Evolutionary conservation across 257 asterid species (phyloP), one percentile per base, ranked within the genome.

Genomic region (Nicotiana noctiflora): DNA sequence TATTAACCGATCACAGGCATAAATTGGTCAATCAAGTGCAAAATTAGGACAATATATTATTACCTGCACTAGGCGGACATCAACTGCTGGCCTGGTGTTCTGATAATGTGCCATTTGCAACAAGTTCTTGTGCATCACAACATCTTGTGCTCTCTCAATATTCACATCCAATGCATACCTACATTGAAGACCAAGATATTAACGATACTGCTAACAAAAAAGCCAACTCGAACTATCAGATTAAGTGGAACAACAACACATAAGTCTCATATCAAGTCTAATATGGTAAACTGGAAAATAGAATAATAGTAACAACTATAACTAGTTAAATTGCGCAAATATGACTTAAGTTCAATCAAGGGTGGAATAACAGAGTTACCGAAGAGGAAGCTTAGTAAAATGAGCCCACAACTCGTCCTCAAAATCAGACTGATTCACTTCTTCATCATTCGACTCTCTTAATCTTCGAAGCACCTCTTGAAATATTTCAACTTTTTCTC

Each of bases 341-440:
- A 34, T 6, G 6, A 34, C 44, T 34, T 34, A 34, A 34, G 1
- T 34, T 6, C 4, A 4, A 32, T 4, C 37, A 0, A 0, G 44
- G 44, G 44, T 1, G 1, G 2, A 5, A 1, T 34, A 8, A 75
- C 55, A 18, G 46, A 74, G 19, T 37, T 89, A 93, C 98, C 98
- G 89, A 34, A 88, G 90, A 15, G 98, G 91, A 52, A 94, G 92
- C 85, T 83, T 87, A 75, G 79, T 81, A 78, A 94, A 93, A 82
- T 94, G 98, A 81, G 88, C 87, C 98, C 98, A 94, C 81, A 94
- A 87, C 52, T 93, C 96, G 83, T 93, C 98, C 83, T 89, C 96
- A 86, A 93, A 93, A 31, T 89, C 96, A 31, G 91, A 90, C 75
- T 85, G 92, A 44, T 81, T 64, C 52, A 81, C 86, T 81, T 93